Conservation (phyloP, 148 eudicot species). For the Rhododendron mucronatum region DNA sequence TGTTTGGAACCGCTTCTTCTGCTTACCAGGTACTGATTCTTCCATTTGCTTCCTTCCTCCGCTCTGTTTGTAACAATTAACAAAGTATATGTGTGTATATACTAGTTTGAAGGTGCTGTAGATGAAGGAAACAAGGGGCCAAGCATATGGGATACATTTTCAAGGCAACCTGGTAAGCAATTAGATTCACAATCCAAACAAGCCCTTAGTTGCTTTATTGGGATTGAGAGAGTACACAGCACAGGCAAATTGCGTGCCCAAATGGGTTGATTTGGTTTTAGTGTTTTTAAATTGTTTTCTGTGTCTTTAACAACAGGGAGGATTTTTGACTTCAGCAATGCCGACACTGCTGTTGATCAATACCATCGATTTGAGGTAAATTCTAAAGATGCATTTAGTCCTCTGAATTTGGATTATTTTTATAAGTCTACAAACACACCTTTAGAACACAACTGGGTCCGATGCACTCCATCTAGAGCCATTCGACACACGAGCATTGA, state of each 20-base stretch:
- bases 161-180: conserved; percentile 44
- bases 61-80: not conserved
- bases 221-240: not conserved
- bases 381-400: not conserved
- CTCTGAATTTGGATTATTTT: not conserved
- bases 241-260: not conserved
- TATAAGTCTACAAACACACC: not conserved
- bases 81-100: not conserved
- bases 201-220: not conserved
- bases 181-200: not conserved
- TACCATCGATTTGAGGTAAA: conserved; percentile 88
- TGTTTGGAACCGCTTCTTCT: conserved; percentile 93
- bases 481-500: not conserved
- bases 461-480: too few relatives aligned
- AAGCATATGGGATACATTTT: conserved; percentile 90
- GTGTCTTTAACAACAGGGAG: conserved; percentile 30
- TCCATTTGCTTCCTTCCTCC: not conserved
- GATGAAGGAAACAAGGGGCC: conserved; percentile 86
- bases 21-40: conserved; percentile 64
- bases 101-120: conserved; percentile 94
- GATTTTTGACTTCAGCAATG: conserved; percentile 89
- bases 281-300: not conserved
- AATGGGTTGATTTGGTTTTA: not conserved
- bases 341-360: conserved; percentile 79
- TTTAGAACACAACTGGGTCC: too few relatives aligned